Evolutionary conservation across 2,329 filamentous ascomycete genomes (phyloP).

Genomic region (Zelopaecilomyces penicillatus): DNA sequence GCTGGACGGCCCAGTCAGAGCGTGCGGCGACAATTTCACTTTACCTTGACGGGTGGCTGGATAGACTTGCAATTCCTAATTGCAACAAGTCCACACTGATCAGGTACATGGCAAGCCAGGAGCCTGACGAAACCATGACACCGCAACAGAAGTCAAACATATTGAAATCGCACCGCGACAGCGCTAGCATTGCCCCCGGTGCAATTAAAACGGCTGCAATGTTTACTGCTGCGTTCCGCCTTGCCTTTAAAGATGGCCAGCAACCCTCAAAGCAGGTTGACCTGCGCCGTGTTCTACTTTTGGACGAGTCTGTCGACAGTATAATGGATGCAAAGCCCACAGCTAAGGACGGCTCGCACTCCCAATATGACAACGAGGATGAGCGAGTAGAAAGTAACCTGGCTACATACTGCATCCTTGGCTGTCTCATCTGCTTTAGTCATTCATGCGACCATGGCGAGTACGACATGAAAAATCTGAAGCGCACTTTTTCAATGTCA

Average conservation of each 20-base stretch:
- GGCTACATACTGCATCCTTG: slow-evolving; percentile 46
- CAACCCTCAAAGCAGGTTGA: slow-evolving; percentile 32
- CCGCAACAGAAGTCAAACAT: slow-evolving; percentile 47
- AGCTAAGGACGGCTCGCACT: slow-evolving; percentile 34
- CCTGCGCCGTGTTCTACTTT: slow-evolving; percentile 43
- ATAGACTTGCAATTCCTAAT: slow-evolving; percentile 38
- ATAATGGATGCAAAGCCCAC: slow-evolving; percentile 46
- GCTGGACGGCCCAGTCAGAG: slow-evolving; percentile 42
- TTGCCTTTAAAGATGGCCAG: slow-evolving; percentile 37
- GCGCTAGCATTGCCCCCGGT: slow-evolving; percentile 29
- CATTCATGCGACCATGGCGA: slow-evolving; percentile 55
- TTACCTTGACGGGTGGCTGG: slow-evolving; percentile 47
- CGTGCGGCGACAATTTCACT: slow-evolving; percentile 42
- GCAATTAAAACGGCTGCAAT: slow-evolving; percentile 36
- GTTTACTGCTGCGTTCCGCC: slow-evolving; percentile 50
- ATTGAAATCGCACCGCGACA: slow-evolving; percentile 38
- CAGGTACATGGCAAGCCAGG: slow-evolving; percentile 43
- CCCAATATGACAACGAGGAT: slow-evolving; percentile 27
- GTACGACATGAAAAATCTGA: slow-evolving; percentile 44
- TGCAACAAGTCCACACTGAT: slow-evolving; percentile 46
- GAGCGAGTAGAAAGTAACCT: slow-evolving; percentile 39
- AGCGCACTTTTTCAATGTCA: slow-evolving; percentile 43
- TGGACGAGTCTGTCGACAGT: slow-evolving; percentile 46
- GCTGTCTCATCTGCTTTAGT: slow-evolving; percentile 51
- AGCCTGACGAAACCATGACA: slow-evolving; percentile 39